Conservation (phyloP, 179 eudicot genomes). For the Amaranthus tricolor region DNA sequence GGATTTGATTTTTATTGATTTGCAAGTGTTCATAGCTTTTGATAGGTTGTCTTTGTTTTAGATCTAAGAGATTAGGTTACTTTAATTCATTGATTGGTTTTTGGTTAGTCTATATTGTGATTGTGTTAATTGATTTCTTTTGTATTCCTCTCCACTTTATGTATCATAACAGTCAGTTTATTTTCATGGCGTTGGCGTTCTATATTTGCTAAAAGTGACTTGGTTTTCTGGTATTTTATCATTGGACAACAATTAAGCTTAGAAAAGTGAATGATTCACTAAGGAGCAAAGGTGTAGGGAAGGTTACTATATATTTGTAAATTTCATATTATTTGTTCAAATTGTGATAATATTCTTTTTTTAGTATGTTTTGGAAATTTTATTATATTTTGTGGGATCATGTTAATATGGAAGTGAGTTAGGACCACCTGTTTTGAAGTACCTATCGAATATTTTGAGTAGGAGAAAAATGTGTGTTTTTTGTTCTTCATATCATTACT, state of each 20-base stretch:
- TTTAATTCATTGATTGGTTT: neutral
- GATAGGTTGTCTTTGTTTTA: neutral
- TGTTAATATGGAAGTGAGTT: neutral
- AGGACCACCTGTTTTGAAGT: constrained; percentile 6
- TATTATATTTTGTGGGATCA: no score
- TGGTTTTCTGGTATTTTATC: neutral
- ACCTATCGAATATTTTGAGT: neutral
- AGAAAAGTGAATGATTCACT: no score
- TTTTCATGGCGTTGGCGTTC: neutral
- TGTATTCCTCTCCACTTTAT: constrained; percentile 15
- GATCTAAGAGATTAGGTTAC: constrained; percentile 16
- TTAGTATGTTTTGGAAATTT: neutral
- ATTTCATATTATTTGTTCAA: neutral
- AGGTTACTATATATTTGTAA: constrained; percentile 4
- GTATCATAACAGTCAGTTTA: neutral
- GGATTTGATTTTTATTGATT: neutral
- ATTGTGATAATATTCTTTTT: neutral
- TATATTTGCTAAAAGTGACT: no score
- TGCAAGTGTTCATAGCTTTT: neutral
- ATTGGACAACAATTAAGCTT: neutral
- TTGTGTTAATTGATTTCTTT: neutral
- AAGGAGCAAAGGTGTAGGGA: neutral
- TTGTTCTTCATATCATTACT: neutral
- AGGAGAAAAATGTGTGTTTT: neutral
- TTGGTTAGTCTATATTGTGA: neutral